Percentiles rank a stretch among this genome's conserved stretches.
Conservation (phyloP, 2,329 filamentous ascomycete species). For the Fusarium palustre region DNA sequence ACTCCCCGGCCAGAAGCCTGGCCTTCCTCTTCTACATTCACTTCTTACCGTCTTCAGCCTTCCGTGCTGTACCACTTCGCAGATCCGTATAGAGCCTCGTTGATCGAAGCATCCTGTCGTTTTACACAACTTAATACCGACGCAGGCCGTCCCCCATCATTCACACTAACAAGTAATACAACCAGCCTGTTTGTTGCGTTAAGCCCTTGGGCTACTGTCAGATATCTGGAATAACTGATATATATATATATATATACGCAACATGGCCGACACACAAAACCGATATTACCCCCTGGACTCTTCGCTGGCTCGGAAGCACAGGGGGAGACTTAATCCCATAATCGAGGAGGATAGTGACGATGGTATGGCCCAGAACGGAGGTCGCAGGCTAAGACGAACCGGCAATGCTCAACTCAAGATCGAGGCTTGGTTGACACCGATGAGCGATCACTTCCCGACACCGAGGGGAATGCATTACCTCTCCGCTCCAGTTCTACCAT, state of each 20-base stretch:
- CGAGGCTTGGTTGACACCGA: conserved; percentile 68
- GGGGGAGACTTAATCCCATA: conserved; percentile 72
- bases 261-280: conserved; percentile 60
- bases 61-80: conserved; percentile 45
- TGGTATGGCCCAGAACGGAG: conserved; percentile 42
- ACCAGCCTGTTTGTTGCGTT: conserved; percentile 30
- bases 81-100: conserved; percentile 54
- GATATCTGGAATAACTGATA: conserved; percentile 51
- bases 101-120: conserved; percentile 60
- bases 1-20: conserved; percentile 47
- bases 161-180: conserved; percentile 44
- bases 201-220: conserved; percentile 32
- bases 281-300: conserved; percentile 61
- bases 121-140: conserved; percentile 46
- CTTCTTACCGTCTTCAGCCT: conserved; percentile 51
- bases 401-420: conserved; percentile 62
- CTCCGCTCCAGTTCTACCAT: conserved; percentile 70
- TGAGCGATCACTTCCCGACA: conserved; percentile 76
- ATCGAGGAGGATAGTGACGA: conserved; percentile 67
- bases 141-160: conserved; percentile 53
- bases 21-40: conserved; percentile 50
- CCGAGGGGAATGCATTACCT: conserved; percentile 75
- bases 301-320: conserved; percentile 68
- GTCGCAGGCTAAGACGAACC: conserved; percentile 45
- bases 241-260: conserved; percentile 45